Base-by-base conservation (phyloP, 164 flowering plant species). In the Pachysandra terminalis region DNA sequence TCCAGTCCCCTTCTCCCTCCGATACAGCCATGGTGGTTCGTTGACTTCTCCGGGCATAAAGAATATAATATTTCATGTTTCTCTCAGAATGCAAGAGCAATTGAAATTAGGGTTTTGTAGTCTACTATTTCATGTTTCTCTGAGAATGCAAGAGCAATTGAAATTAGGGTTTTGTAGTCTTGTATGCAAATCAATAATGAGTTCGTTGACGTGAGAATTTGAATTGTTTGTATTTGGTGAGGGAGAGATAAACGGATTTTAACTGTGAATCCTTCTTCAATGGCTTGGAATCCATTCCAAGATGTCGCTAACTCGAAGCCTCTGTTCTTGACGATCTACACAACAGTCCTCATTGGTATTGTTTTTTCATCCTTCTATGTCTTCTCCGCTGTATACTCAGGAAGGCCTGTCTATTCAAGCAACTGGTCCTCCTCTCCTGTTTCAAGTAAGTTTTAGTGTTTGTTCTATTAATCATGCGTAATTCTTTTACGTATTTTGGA, bases 261-360 rank as follows among this genome's bases (percentile, higher is more conserved):
- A 9, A 3, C 35, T 57, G 60, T 57, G 26, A 58, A 58, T 58
- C 26, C 19, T 58, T 37, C 61, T 16, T 26, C 37, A 25, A 64
- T 65, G 73, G 68, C 62, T 27, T 63, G 65, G 61, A 81, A 78
- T 68, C 76, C 78, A 24, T 75, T 74, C 63, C 77, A 81, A 52
- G 89, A 81, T 15, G 67, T 72, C 19, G 79, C 84, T 25, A 87
- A 76, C 32, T 77, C 90, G 27, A 89, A 73, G 80, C 96, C 98
- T 22, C 72, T 94, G 60, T 91, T 90, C 73, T 3, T 86, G n/a
- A 86, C 93, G 64, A 81, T 91, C 76, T 90, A 94, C 77, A 83
- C 78, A 23, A 80, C 93, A 0, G 85, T 94, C n/a, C 61, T 91
- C 17, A 59, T 83, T 17, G 98, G 96, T 0, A 79, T 94, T 23